These are phyloP conservation scores for Monilinia fructicola DNA, from an alignment of 2,329 filamentous ascomycete species.

Conservation along the genomic window DNA sequence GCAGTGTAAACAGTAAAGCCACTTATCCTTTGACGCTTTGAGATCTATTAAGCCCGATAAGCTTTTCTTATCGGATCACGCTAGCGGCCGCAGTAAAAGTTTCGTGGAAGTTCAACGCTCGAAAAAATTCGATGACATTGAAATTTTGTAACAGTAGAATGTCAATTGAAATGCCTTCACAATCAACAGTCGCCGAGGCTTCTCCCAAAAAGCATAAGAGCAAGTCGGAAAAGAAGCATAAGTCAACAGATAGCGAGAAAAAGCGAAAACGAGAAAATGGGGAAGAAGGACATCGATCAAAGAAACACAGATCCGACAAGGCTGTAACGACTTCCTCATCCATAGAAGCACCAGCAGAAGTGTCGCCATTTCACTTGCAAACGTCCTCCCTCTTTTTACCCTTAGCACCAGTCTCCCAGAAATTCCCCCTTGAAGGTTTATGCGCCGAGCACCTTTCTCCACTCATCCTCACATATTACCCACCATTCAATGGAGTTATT, in stretches of 20 bases:
- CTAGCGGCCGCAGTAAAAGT: conserved; percentile 25
- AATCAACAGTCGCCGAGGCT: conserved; percentile 25
- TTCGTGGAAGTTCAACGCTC: conserved; percentile 2
- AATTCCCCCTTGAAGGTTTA: conserved; percentile 67
- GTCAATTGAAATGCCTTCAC: conserved; percentile 35
- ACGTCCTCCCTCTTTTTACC: conserved; percentile 79
- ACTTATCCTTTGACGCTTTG: conserved; percentile 18
- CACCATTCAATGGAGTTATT: conserved; percentile 70
- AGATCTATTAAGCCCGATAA: not conserved
- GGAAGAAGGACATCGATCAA: conserved; percentile 47
- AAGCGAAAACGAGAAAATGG: conserved; percentile 43
- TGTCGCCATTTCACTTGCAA: conserved; percentile 74
- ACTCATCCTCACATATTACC: conserved; percentile 73
- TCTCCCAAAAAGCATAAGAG: conserved; percentile 35
- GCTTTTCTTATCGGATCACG: conserved; percentile 12
- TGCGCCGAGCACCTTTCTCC: conserved; percentile 74
- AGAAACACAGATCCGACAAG: conserved; percentile 46
- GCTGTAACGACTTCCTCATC: conserved; percentile 33
- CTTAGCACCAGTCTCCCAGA: conserved; percentile 69
- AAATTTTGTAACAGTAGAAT: conserved; percentile 23
- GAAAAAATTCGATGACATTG: conserved; percentile 16
- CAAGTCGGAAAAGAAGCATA: conserved; percentile 41
- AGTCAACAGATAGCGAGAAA: conserved; percentile 45
- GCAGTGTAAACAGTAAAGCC: conserved; percentile 13
- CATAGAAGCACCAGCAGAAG: conserved; percentile 33